Percentiles rank a stretch among this genome's conserved stretches.
Evolutionary conservation across 192 early-diverging fungal genomes (phyloP).

Genomic region (Dispira simplex): DNA sequence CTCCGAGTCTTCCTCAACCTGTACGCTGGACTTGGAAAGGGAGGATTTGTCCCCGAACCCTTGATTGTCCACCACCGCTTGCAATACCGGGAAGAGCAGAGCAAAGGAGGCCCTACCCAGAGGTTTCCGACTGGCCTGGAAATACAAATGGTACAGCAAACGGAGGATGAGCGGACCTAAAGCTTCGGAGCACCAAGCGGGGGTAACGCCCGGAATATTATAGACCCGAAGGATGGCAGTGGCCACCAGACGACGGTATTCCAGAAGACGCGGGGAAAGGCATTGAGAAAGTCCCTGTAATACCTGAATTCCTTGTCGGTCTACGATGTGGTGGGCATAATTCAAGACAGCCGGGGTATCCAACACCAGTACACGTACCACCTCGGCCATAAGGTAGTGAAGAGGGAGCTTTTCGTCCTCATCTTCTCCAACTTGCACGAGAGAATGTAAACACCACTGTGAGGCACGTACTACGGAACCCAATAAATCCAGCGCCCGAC

Average conservation of each 20-base stretch:
- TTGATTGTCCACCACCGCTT: slow-evolving; percentile 12
- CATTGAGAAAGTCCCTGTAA: neutral
- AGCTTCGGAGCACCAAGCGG: neutral
- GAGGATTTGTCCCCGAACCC: neutral
- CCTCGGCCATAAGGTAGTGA: neutral
- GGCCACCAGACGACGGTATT: neutral
- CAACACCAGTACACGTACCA: neutral
- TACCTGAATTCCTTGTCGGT: neutral
- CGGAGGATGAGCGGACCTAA: neutral
- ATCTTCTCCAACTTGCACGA: neutral
- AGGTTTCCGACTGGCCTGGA: neutral
- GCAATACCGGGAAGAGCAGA: slow-evolving; percentile 30
- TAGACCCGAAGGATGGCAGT: neutral
- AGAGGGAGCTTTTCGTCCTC: neutral
- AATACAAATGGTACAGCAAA: neutral
- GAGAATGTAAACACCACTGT: neutral
- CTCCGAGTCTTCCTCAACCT: neutral
- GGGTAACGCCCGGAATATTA: neutral
- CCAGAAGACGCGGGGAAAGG: neutral
- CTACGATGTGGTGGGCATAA: neutral
- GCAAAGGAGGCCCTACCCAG: slow-evolving; percentile 16
- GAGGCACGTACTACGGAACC: slow-evolving; percentile 27
- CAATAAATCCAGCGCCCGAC: slow-evolving; percentile 36
- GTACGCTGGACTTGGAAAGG: neutral
- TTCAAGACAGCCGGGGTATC: neutral